Percentiles rank a stretch among this genome's conserved stretches.
phyloP scores from a whole-genome alignment of 139 green algal genomes.

The Coccomyxa sp. region DNA sequence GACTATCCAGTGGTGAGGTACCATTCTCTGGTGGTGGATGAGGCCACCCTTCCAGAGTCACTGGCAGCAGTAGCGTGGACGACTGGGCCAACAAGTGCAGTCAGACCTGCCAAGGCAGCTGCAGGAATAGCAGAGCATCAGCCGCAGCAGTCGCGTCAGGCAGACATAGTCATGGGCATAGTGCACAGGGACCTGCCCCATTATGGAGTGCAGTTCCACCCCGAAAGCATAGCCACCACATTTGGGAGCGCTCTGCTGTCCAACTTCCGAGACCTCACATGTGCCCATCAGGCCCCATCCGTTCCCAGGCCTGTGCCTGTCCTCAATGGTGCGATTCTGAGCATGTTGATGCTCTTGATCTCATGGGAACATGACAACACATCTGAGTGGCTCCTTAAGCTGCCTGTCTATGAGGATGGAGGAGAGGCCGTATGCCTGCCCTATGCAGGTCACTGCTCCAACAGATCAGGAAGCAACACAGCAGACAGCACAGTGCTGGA shows the following conservation, averaged over 20 bases:
- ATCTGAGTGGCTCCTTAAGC: no score
- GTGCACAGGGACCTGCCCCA: conserved; percentile 66
- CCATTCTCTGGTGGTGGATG: conserved; percentile 88
- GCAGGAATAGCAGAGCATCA: neutral
- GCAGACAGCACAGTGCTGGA: conserved; percentile 14
- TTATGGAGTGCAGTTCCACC: conserved; percentile 96
- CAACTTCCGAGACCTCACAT: conserved; percentile 84
- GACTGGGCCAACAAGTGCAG: conserved; percentile 15
- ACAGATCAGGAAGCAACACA: neutral
- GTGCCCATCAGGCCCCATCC: neutral
- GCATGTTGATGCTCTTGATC: no score
- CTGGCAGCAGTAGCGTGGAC: conserved; percentile 85
- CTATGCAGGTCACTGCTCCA: no score
- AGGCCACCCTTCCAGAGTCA: conserved; percentile 55
- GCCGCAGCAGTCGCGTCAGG: neutral
- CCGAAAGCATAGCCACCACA: conserved; percentile 82
- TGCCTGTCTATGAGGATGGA: no score
- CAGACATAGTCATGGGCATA: conserved; percentile 81
- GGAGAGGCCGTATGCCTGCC: no score
- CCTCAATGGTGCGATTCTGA: no score
- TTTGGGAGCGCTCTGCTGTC: conserved; percentile 70
- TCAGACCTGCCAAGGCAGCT: neutral
- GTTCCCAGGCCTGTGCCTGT: neutral
- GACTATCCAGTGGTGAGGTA: conserved; percentile 68
- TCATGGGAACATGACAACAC: no score